Conservation (phyloP, 2,329 filamentous ascomycete species). For the Dothideomycetes sp. region DNA sequence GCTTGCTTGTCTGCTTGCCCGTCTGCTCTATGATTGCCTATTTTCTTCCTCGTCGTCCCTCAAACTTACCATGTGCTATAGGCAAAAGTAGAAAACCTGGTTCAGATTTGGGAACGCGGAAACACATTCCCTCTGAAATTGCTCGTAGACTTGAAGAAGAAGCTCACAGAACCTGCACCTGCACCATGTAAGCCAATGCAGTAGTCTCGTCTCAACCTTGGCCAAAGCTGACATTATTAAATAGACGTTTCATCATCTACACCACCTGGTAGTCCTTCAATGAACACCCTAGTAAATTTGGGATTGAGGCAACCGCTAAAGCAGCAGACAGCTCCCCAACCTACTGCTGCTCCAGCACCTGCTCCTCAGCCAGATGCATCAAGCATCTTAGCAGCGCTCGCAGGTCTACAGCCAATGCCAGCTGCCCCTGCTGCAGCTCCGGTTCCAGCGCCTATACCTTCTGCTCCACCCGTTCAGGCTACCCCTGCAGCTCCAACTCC, state of each 20-base stretch:
- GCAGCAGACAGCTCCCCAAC: not conserved
- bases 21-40: too few species aligned
- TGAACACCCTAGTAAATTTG: conserved; percentile 15
- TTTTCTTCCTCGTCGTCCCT: too few species aligned
- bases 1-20: too few species aligned
- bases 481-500: not conserved
- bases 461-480: not conserved
- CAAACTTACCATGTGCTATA: conserved; percentile 31
- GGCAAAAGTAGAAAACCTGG: conserved; percentile 90
- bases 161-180: conserved; percentile 51
- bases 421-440: conserved; percentile 4
- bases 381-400: conserved; percentile 23
- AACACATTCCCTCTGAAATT: conserved; percentile 76
- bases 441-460: conserved; percentile 3
- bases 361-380: conserved; percentile 18
- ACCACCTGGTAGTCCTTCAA: conserved; percentile 19
- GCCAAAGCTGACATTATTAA: not conserved
- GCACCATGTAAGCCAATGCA: conserved; percentile 13
- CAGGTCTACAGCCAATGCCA: conserved; percentile 15
- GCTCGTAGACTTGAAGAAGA: conserved; percentile 74
- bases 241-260: conserved; percentile 15
- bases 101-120: conserved; percentile 97
- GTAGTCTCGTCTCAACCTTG: not conserved
- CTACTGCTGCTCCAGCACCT: conserved; percentile 7
- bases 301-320: conserved; percentile 5